phyloP scores from a whole-genome alignment of 306 rosid species.

The Cicer cuneatum region DNA sequence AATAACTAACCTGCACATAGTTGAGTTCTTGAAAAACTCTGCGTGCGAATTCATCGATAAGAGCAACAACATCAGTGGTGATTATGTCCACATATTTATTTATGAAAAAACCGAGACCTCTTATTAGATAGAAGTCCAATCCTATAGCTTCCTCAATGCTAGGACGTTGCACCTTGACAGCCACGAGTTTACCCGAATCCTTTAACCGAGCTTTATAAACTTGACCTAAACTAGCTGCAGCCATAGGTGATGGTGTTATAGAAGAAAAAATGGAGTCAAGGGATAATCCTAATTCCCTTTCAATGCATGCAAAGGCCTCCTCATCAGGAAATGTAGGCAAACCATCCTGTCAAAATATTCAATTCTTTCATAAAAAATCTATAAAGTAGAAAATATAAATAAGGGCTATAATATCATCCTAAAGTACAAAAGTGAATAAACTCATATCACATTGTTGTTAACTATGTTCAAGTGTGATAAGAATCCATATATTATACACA shows the following conservation, averaged over 20 bases:
- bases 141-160: constrained; percentile 90
- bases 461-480: background rate
- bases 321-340: constrained; percentile 86
- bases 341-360: constrained; percentile 68
- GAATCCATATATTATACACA: constrained; percentile 20
- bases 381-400: constrained; percentile 2
- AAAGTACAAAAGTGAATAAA: constrained; percentile 14
- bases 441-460: constrained; percentile 6
- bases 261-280: constrained; percentile 74
- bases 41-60: constrained; percentile 86
- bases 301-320: constrained; percentile 87
- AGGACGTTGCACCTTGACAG: constrained; percentile 92
- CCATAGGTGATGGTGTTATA: constrained; percentile 82
- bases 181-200: constrained; percentile 69
- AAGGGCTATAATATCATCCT: constrained; percentile 34
- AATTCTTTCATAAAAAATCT: constrained; percentile 4
- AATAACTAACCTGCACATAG: constrained; percentile 80
- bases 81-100: constrained; percentile 81
- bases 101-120: constrained; percentile 75
- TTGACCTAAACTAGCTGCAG: constrained; percentile 96
- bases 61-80: constrained; percentile 81
- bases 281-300: constrained; percentile 68
- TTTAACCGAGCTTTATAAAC: constrained; percentile 84
- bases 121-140: constrained; percentile 83
- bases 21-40: constrained; percentile 95